These are phyloP conservation scores for Isatis tinctoria DNA, from an alignment of 345 rosid genomes.

Conservation along the genomic window DNA sequence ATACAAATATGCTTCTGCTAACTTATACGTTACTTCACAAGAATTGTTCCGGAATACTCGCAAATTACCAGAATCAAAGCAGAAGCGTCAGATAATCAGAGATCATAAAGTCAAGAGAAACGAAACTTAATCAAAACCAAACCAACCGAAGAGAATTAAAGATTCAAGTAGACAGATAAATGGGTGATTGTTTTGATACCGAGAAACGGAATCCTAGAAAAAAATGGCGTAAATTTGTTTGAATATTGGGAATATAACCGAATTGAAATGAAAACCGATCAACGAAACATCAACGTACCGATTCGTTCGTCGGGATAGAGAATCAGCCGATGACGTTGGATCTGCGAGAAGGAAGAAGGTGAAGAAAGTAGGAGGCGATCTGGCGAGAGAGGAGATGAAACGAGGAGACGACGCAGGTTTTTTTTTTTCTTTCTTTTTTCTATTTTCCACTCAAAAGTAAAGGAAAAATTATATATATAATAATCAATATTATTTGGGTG, in stretches of 20 bases:
- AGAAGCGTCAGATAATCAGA: neutral
- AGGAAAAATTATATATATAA: neutral
- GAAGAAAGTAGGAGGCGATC: constrained; percentile 10
- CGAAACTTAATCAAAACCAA: neutral
- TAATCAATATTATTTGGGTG: neutral
- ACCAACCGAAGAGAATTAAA: neutral
- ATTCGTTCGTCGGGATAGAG: neutral
- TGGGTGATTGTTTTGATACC: neutral
- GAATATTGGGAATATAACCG: neutral
- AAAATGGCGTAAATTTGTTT: neutral
- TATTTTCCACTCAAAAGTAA: neutral
- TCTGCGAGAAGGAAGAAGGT: constrained; percentile 1
- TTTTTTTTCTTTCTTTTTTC: neutral
- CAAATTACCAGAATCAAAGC: neutral
- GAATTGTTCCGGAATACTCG: no score
- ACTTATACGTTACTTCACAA: no score
- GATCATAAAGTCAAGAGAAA: neutral
- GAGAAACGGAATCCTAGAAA: neutral
- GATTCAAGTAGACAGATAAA: neutral
- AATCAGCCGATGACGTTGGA: constrained; percentile 2
- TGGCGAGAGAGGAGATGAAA: neutral
- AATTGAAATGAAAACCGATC: neutral
- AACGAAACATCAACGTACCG: neutral
- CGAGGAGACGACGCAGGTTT: neutral
- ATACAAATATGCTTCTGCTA: no score